phyloP scores from a whole-genome alignment of 2,329 filamentous ascomycete genomes.

The Aspergillus piperis region DNA sequence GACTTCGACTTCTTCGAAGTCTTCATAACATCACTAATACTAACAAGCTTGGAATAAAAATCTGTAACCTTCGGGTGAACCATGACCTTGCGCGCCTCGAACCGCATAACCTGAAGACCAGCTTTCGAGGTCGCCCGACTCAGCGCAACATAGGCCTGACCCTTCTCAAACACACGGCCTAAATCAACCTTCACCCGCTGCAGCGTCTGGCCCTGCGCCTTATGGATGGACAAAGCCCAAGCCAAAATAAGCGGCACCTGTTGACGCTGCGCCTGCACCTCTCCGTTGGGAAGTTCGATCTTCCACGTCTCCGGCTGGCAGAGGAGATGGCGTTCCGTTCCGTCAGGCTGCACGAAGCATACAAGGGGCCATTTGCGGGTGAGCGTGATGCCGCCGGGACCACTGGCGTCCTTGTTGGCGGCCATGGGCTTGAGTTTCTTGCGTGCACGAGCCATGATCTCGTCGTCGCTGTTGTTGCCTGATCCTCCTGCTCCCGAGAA shows the following conservation, averaged over 20 bases:
- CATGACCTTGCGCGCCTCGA: slow-evolving; percentile 89
- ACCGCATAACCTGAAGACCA: slow-evolving; percentile 83
- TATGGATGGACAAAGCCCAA: slow-evolving; percentile 97
- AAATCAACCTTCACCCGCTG: slow-evolving; percentile 94
- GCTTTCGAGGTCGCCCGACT: slow-evolving; percentile 87
- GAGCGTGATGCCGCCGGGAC: slow-evolving; percentile 45
- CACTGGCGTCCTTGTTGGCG: slow-evolving; percentile 47
- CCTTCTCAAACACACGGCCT: slow-evolving; percentile 91
- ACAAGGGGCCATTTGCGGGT: slow-evolving; percentile 76
- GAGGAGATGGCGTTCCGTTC: slow-evolving; percentile 72
- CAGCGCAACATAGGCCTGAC: slow-evolving; percentile 94
- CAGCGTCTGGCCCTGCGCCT: slow-evolving; percentile 92
- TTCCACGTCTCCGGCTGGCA: slow-evolving; percentile 93
- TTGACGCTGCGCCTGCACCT: slow-evolving; percentile 82
- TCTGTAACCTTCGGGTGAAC: slow-evolving; percentile 82
- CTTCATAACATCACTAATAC: slow-evolving; percentile 60
- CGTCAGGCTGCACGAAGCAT: slow-evolving; percentile 77
- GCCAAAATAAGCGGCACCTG: slow-evolving; percentile 88
- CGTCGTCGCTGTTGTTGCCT: slow-evolving; percentile 49
- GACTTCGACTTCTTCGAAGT: slow-evolving; percentile 22
- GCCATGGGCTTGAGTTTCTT: slow-evolving; percentile 60
- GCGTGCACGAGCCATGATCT: slow-evolving; percentile 45
- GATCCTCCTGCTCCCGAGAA: slow-evolving; percentile 53
- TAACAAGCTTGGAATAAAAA: slow-evolving; percentile 83
- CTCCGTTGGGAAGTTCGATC: slow-evolving; percentile 91